phyloP scores from a whole-genome alignment of 73 alveolate genomes.

The Urostyla sp. region DNA sequence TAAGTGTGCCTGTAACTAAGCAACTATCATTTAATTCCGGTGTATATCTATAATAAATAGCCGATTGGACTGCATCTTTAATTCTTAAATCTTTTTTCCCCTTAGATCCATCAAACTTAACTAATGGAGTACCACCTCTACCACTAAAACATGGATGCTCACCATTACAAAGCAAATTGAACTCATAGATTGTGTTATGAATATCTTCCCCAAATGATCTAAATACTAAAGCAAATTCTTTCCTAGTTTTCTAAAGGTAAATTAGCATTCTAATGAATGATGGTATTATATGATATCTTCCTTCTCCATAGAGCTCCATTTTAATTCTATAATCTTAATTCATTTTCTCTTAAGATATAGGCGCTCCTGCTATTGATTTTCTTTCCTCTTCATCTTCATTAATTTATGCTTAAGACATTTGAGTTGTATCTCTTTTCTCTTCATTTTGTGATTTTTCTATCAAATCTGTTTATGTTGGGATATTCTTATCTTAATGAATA shows the following conservation, averaged over 20 bases:
- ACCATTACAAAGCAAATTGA: slow-evolving; percentile 96
- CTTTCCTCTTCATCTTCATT: slow-evolving; percentile 64
- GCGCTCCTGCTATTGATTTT: slow-evolving; percentile 33
- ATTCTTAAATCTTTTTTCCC: slow-evolving; percentile 89
- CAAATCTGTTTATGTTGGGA: slow-evolving; percentile 35
- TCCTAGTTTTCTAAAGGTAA: slow-evolving; percentile 85
- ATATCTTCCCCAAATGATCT: slow-evolving; percentile 94
- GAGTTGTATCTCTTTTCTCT: slow-evolving; percentile 57
- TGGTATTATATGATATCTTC: slow-evolving; percentile 86
- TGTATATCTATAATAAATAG: slow-evolving; percentile 75
- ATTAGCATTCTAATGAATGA: slow-evolving; percentile 91
- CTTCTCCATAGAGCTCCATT: slow-evolving; percentile 82
- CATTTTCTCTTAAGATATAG: slow-evolving; percentile 61
- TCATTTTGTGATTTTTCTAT: not conserved
- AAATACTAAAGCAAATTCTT: slow-evolving; percentile 94
- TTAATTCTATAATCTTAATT: slow-evolving; percentile 74
- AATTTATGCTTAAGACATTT: slow-evolving; percentile 19
- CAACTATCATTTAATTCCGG: slow-evolving; percentile 63
- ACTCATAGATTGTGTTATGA: slow-evolving; percentile 85
- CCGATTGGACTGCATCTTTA: slow-evolving; percentile 77
- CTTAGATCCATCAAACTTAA: slow-evolving; percentile 95
- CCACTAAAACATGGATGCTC: slow-evolving; percentile 97
- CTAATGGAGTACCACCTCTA: slow-evolving; percentile 86
- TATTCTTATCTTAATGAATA: too few relatives aligned
- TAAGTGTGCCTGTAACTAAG: slow-evolving; percentile 81